Evolutionary conservation across 805 yeast genomes (phyloP), one percentile per base, ranked within the genome.

Genomic region (Zygotorulaspora chibaensis): DNA sequence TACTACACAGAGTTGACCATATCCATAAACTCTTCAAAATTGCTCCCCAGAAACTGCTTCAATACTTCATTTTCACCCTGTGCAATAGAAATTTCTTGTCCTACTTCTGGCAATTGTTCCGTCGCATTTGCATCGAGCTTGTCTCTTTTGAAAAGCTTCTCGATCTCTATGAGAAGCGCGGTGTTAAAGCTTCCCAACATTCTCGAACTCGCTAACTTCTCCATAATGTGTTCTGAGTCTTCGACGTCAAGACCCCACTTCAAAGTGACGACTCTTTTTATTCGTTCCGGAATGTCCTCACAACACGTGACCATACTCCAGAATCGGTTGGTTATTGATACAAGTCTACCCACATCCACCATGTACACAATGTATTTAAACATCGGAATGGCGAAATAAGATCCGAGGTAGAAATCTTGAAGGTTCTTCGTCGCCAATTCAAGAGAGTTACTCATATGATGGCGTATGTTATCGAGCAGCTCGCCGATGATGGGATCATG

Each of bases 221-320:
- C 33, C 13, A 40, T 13, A 3, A 57, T 27, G n/a, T 42, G 42
- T 26, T 46, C 34, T 5, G 50, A 42, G 17, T 45, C 39, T 26
- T 45, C 45, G 3, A 49, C 42, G 13, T 51, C 44, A 10, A 56
- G 17, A 8, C 60, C 61, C 61, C 61, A 57, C 43, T 57, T 57
- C 43, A 53, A 40, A 20, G 42, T 38, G 3, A 57, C 20, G 29
- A 50, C 50, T 12, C 45, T 44, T 2, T 46, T 27, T 2, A 55
- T 48, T 12, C 43, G 45, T 20, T 45, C 50, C 54, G 33, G 33
- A 5, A 29, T 8, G 3, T 3, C 15, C 15, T 12, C 33, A 8
- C n/a, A 3, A 13, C 33, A 12, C 6, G 15, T 9, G n/a, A 13
- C 15, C 3, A 5, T 12, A 3, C 8, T 6, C 33, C 33, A 29